A percentile compares a stretch with the other conserved stretches of the same genome.
Evolutionary conservation across 1,284 basidiomycete species (phyloP).

Genomic region (Marasmius fiardii): DNA sequence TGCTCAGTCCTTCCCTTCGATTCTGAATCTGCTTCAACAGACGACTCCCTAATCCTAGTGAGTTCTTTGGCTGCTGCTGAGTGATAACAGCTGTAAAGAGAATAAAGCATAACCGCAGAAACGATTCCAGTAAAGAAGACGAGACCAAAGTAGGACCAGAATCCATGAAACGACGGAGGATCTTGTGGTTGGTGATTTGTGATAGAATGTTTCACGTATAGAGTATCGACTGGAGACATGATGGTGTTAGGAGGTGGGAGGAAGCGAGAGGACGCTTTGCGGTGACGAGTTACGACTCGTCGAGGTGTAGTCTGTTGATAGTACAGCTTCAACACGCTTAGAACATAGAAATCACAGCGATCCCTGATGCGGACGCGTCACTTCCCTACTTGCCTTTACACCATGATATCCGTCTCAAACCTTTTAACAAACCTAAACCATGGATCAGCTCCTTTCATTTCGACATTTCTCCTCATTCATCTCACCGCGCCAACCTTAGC

Average conservation of each 20-base stretch:
- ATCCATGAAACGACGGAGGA: neutral
- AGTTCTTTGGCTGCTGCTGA: neutral
- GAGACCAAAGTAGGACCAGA: neutral
- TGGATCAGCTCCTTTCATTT: slow-evolving; percentile 58
- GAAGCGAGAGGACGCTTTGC: too few species aligned
- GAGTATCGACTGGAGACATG: neutral
- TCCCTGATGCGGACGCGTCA: too few species aligned
- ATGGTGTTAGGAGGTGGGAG: neutral
- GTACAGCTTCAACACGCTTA: too few species aligned
- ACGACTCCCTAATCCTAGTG: neutral
- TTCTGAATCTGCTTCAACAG: neutral
- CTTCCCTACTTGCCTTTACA: too few species aligned
- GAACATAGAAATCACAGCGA: too few species aligned
- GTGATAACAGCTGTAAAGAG: neutral
- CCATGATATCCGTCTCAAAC: too few species aligned
- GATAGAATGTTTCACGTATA: neutral
- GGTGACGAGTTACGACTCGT: too few species aligned
- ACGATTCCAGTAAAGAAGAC: neutral
- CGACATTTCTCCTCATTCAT: slow-evolving; percentile 63
- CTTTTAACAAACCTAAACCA: slow-evolving; percentile 46
- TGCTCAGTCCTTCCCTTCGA: neutral
- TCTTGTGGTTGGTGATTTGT: neutral
- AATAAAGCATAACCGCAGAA: neutral
- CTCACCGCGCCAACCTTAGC: slow-evolving; percentile 66
- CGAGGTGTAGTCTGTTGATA: too few species aligned